Percentiles rank a stretch among this genome's conserved stretches.
Conservation (phyloP, 352 stramenopile species). For the Pythium brachiatum region DNA sequence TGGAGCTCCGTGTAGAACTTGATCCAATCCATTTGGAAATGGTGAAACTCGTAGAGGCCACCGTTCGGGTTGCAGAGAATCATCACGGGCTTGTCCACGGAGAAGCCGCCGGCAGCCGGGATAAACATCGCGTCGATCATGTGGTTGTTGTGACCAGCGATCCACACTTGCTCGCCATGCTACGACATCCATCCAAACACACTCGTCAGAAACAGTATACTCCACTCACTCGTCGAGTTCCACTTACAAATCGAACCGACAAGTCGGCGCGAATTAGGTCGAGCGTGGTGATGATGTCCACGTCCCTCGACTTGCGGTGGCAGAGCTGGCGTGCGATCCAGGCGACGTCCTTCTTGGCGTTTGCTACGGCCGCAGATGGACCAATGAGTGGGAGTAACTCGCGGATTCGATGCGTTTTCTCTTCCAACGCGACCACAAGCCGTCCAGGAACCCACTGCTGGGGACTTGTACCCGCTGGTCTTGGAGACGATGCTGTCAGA, state of each 20-base stretch:
- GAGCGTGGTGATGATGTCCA: conserved; percentile 68
- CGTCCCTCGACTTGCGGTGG: conserved; percentile 33
- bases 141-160: conserved; percentile 52
- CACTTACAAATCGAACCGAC: conserved; percentile 67
- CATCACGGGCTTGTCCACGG: conserved; percentile 44
- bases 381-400: conserved; percentile 26
- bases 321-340: conserved; percentile 63
- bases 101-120: conserved; percentile 36
- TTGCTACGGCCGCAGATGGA: conserved; percentile 3
- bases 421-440: conserved; percentile 8
- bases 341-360: conserved; percentile 32
- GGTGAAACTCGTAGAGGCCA: conserved; percentile 84
- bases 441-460: conserved; percentile 7
- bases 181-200: conserved; percentile 19
- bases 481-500: not conserved
- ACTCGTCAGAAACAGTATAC: not conserved
- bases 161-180: conserved; percentile 83
- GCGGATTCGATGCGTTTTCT: conserved; percentile 22
- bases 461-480: conserved; percentile 8
- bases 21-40: conserved; percentile 89
- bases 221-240: not conserved
- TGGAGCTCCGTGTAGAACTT: conserved; percentile 82
- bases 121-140: conserved; percentile 83
- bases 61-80: conserved; percentile 86
- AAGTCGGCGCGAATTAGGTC: conserved; percentile 84